Evolutionary conservation across 2,329 filamentous ascomycete genomes (phyloP).

Genomic region (Talaromyces piceae): DNA sequence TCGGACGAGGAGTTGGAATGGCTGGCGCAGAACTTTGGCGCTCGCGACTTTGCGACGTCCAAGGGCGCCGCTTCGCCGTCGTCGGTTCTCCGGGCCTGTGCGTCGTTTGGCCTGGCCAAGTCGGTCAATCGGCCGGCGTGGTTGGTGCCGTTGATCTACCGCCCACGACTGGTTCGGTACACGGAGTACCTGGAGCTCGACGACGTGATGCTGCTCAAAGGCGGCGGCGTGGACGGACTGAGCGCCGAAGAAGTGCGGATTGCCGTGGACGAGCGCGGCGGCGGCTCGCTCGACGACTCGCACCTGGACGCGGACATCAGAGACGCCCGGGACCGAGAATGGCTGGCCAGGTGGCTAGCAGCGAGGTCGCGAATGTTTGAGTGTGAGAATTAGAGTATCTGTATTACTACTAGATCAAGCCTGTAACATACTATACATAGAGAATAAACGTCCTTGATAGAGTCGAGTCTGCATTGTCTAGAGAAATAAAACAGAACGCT

Average conservation of each 20-base stretch:
- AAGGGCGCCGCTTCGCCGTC: conserved; percentile 12
- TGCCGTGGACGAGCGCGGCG: conserved; percentile 63
- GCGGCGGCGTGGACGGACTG: conserved; percentile 55
- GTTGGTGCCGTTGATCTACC: conserved; percentile 40
- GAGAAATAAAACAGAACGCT: background rate
- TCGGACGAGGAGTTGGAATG: conserved; percentile 23
- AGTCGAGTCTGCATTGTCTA: background rate
- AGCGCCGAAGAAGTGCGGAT: conserved; percentile 58
- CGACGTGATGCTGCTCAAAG: conserved; percentile 58
- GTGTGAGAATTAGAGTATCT: background rate
- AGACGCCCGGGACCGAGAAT: conserved; percentile 27
- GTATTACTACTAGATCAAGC: background rate
- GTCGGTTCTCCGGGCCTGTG: conserved; percentile 27
- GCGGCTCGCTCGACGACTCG: conserved; percentile 20
- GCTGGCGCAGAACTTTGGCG: conserved; percentile 19
- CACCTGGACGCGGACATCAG: conserved; percentile 11
- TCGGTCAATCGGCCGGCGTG: conserved; percentile 37
- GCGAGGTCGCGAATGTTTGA: conserved; percentile 2
- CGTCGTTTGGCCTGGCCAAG: conserved; percentile 26
- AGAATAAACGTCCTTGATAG: background rate
- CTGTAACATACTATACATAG: background rate
- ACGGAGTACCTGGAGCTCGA: conserved; percentile 62
- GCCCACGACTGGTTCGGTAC: conserved; percentile 45
- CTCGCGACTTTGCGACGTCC: conserved; percentile 14
- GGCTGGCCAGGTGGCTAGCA: conserved; percentile 31